Percentiles rank a stretch among this genome's conserved stretches.
Conservation (phyloP, 2,329 filamentous ascomycete species). For the Fusarium phyllophilum region DNA sequence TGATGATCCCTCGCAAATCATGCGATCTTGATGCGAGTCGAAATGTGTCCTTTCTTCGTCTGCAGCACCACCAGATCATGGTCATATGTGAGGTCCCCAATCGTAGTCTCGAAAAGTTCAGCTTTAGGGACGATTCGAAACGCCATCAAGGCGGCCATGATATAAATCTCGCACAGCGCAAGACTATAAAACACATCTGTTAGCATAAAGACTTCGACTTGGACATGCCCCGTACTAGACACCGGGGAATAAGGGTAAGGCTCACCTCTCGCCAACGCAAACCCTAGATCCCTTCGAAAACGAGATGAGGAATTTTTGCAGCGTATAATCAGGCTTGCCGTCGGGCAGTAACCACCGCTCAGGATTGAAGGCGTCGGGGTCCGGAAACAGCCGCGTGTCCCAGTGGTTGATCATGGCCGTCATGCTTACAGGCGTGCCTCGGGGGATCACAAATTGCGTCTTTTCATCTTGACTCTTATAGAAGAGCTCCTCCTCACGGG, state of each 20-base stretch:
- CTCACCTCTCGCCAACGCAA: constrained; percentile 38
- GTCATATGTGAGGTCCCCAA: constrained; percentile 34
- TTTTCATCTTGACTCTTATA: constrained; percentile 39
- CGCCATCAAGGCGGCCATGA: constrained; percentile 26
- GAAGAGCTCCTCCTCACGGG: constrained; percentile 43
- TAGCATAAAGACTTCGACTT: neutral
- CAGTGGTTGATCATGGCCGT: constrained; percentile 47
- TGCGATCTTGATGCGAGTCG: neutral
- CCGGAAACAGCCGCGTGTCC: constrained; percentile 46
- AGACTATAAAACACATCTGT: constrained; percentile 11
- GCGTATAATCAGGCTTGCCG: constrained; percentile 41
- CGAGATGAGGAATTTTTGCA: constrained; percentile 35
- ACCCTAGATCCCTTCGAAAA: constrained; percentile 37
- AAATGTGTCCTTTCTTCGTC: constrained; percentile 34
- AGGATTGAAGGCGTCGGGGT: constrained; percentile 49
- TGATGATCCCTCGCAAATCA: neutral
- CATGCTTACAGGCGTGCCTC: constrained; percentile 49
- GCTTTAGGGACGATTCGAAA: constrained; percentile 27
- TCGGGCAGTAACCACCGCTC: constrained; percentile 41
- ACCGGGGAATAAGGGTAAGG: neutral
- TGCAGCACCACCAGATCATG: constrained; percentile 34
- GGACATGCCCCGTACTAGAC: accelerated
- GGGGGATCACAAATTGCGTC: constrained; percentile 36
- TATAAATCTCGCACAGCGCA: constrained; percentile 35
- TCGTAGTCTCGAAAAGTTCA: constrained; percentile 23